Evolutionary conservation across 139 green algal genomes (phyloP), one percentile per base, ranked within the genome.

Genomic region (Tetradesmus lagerheimii): DNA sequence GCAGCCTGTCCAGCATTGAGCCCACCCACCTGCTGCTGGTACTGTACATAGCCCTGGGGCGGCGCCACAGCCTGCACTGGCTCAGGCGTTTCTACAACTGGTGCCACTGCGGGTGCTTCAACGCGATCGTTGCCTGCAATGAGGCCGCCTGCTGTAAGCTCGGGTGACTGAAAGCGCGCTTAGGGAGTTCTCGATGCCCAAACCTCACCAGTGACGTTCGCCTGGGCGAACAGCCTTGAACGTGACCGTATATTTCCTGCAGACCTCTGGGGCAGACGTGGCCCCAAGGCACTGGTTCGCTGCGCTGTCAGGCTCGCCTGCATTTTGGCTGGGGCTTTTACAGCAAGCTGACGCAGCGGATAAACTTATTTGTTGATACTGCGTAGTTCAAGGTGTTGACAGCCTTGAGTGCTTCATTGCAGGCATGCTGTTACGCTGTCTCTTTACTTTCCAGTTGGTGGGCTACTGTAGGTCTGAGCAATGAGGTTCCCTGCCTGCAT

Each of bases 21-120:
- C 76, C 23, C 35, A 50, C 76, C 37, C n/a, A 89, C 85, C 85
- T 89, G 85, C 41, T 82, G 66, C 25, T 43, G 85, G 43, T 89
- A 89, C 43, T 82, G 85, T 15, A 34, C 85, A 50, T 89, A 89
- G 39, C 41, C 38, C 11, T n/a, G 64, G 83, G 83, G 83, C 39
- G 67, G 85, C 71, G 67, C 67, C 6, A 74, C 45, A 12, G 67
- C 31, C 71, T 82, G 66, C 41, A 89, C 85, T 45, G 85, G 16
- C 43, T 89, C 85, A 34, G 85, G 85, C 29, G 71, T 62, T 53
- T 75, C 23, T 20, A 31, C 18, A 23, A 35, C n/a, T n/a, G 47
- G 39, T 38, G 39, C 43, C n/a, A 31, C 41, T 53, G 25, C 71
- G 9, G 71, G 14, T 41, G n/a, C 14, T n/a, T 88, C 27, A 2